A percentile compares a stretch with the other conserved stretches of the same genome.
Evolutionary conservation across 2,329 filamentous ascomycete species (phyloP).

Genomic region (Xylariaceae sp.): DNA sequence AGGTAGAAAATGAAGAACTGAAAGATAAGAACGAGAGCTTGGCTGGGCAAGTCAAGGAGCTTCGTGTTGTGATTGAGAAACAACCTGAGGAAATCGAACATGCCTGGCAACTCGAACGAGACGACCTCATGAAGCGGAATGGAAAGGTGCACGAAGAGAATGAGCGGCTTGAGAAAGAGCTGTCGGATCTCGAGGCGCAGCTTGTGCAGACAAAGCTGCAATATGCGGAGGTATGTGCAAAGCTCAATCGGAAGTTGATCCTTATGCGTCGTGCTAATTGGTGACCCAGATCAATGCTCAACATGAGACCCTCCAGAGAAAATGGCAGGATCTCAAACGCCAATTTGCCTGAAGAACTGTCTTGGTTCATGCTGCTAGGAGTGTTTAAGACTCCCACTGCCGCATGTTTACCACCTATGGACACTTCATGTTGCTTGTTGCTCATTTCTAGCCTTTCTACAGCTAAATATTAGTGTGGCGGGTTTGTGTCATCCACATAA

Average conservation of each 20-base stretch:
- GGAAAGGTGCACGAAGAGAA: slow-evolving; percentile 94
- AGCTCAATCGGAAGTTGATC: background rate
- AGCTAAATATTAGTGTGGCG: background rate
- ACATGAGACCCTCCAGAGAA: slow-evolving; percentile 69
- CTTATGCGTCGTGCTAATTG: slow-evolving; percentile 6
- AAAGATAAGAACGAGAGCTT: slow-evolving; percentile 86
- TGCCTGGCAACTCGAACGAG: slow-evolving; percentile 77
- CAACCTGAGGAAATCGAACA: slow-evolving; percentile 87
- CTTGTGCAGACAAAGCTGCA: slow-evolving; percentile 92
- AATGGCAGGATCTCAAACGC: slow-evolving; percentile 69
- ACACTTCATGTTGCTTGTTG: background rate
- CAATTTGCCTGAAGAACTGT: slow-evolving; percentile 45
- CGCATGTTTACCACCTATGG: background rate
- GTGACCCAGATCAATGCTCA: slow-evolving; percentile 59
- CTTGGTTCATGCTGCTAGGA: background rate
- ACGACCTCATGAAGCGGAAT: slow-evolving; percentile 87
- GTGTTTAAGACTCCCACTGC: background rate
- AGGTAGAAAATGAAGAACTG: slow-evolving; percentile 89
- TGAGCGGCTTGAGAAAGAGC: slow-evolving; percentile 77
- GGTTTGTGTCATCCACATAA: background rate
- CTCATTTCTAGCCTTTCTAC: background rate
- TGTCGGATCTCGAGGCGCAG: slow-evolving; percentile 87
- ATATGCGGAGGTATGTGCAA: slow-evolving; percentile 79
- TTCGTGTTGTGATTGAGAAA: slow-evolving; percentile 80
- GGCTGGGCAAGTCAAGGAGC: slow-evolving; percentile 76